Conservation (phyloP, 768 basidiomycete species). For the Neoboletus magnificus region DNA sequence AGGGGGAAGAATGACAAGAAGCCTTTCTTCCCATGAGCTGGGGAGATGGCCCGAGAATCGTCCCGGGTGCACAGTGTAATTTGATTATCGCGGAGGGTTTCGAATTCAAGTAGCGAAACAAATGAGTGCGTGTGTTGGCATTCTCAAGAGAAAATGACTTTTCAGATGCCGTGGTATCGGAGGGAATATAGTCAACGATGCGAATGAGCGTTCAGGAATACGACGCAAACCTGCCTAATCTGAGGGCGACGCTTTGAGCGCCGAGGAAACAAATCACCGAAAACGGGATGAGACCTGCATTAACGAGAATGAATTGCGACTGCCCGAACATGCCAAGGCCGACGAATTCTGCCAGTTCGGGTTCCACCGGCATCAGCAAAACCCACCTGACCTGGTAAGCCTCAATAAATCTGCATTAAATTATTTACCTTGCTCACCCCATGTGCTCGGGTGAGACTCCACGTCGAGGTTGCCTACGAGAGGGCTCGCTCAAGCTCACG, state of each 20-base stretch:
- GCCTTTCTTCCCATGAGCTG: conserved; percentile 3
- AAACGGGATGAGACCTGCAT: neutral
- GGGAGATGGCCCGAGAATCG: neutral
- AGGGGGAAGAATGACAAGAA: conserved; percentile 1
- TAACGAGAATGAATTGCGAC: neutral
- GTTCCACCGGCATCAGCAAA: neutral
- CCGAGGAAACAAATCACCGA: neutral
- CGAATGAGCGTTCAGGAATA: neutral
- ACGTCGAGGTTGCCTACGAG: neutral
- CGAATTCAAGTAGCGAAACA: neutral
- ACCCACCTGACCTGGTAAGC: neutral
- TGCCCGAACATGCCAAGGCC: neutral
- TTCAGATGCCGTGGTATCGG: neutral
- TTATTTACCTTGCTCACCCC: neutral
- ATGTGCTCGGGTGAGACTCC: neutral
- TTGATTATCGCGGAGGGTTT: neutral
- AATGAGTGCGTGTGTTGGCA: too few species aligned
- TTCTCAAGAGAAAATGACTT: neutral
- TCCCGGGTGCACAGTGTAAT: conserved; percentile 8
- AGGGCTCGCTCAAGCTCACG: too few species aligned
- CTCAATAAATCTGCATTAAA: neutral
- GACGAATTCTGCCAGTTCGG: neutral
- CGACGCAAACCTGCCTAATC: neutral
- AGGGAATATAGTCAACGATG: neutral
- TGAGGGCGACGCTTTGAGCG: neutral